Base-by-base conservation (phyloP, 73 alveolate genomes). In the Symbiodinium natans region DNA sequence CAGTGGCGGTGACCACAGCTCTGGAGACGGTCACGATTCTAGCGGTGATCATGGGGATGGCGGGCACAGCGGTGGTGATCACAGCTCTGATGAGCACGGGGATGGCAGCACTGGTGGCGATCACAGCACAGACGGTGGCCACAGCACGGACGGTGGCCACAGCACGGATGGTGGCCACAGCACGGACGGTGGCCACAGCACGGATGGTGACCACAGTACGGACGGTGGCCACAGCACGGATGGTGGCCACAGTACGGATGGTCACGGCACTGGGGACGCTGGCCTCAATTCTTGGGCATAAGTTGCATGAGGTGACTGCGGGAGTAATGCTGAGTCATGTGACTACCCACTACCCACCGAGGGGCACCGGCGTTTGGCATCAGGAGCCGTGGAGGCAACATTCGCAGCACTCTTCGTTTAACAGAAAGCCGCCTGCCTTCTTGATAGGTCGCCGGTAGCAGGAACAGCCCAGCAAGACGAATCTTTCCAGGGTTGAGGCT, bases 281-380 rank as follows among this genome's bases (percentile, higher is more conserved):
- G 56, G n/a, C n/a, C n/a, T n/a, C n/a, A n/a, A n/a, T n/a, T n/a
- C n/a, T n/a, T n/a, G n/a, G n/a, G n/a, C n/a, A n/a, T n/a, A n/a
- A n/a, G n/a, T n/a, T n/a, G n/a, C n/a, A n/a, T n/a, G n/a, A n/a
- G n/a, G 29, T 52, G n/a, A 52, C 71, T 23, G 71, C 23, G 59
- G 59, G 1, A 52, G 71, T 52, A 10, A 29, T 52, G 3, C 31
- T 13, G 31, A 6, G n/a, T 52, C 71, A 0, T 1, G 71, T 29
- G 71, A 52, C 27, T n/a, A n/a, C n/a, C n/a, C n/a, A n/a, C n/a
- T n/a, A n/a, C 17, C n/a, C 71, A 27, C 38, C 33, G 36, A 63
- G 80, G 80, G 80, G 19, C 80, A 63, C 27, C 80, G 80, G 80
- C 80, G 80, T n/a, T 36, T 63, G 80, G n/a, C n/a, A n/a, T n/a